Base-by-base conservation (phyloP, 2,329 filamentous ascomycete genomes). In the Neocucurbitaria cava region DNA sequence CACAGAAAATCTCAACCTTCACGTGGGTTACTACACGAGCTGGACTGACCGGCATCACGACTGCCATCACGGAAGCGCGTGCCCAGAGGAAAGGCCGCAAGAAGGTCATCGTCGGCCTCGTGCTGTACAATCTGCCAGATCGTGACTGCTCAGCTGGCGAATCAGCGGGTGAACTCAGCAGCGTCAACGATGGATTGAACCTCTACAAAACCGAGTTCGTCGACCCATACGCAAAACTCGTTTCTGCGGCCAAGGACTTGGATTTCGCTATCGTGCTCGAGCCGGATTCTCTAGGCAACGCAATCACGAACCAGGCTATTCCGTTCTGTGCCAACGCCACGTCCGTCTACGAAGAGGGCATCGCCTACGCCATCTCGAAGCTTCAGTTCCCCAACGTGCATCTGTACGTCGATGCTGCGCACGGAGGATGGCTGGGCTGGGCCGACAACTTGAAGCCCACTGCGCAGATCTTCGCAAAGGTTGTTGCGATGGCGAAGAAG, bases 101-200 rank as follows among this genome's bases (percentile, higher is more conserved):
- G 50, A 62, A 52, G 18, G 62, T 67, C 49, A 64, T 68, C 18
- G 64, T 68, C 3, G 68, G 68, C 8, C 65, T 71, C 47, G 92
- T 94, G 55, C 96, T 98, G 83, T 98, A 97, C 81, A 83, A 85
- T 31, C 86, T 98, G 3, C 94, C 98, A 83, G 94, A 98, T 78
- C 97, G 90, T 81, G 90, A 98, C 77, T 83, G 81, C 74, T 90
- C 90, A 70, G 91, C 90, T 48, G 79, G 80, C 64, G 96, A 92
- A 91, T 90, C 92, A 50, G 77, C 82, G 43, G 85, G 89, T 46
- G 94, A 98, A 77, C 86, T 98, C 45, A 84, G 89, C 68, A 90
- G 91, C 63, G 92, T 88, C 30, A 67, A 66, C 4, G 50, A 67
- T 40, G 65, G 65, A 8, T 45, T 65, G 42, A 38, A 61, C 18